Base-by-base conservation (phyloP, 495 filamentous ascomycete genomes). In the Penicillium ucsense region DNA sequence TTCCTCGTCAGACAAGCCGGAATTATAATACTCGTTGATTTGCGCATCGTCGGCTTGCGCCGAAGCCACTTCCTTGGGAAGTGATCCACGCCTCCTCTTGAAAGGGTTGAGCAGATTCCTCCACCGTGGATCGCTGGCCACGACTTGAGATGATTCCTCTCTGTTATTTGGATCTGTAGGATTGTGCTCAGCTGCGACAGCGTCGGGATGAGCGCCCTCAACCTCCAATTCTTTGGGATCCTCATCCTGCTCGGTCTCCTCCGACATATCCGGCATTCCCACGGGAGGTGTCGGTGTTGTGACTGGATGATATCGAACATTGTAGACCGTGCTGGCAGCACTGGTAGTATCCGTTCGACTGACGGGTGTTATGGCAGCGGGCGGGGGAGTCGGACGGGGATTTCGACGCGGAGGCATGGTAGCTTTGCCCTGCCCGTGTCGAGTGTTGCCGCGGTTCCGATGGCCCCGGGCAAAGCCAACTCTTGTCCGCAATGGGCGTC, bases 261-360 rank as follows among this genome's bases (percentile, higher is more conserved):
- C 65, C 29, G 64, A 59, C 65, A 67, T 68, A 45, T 67, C 55
- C 10, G 62, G 64, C 57, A 64, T 68, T 20, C 55, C 59, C 31
- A 72, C 64, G 0, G 79, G 70, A 5, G 73, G 72, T n/a, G 82
- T 81, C n/a, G 82, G 72, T 52, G 83, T 82, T 34, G 77, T 80
- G 39, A 83, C 74, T n/a, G 86, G 77, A 50, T 91, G 85, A 58
- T 94, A 89, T 40, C 83, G 81, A 42, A 95, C 77, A 47, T 84
- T 81, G 54, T 95, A 94, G 9, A 92, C 79, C 3, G 89, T 95
- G 63, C 87, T 92, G 38, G 82, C 78, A 10, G 81, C 80, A 62
- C 83, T 86, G 10, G 81, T 78, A 3, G 84, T 86, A 53, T 94
- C 86, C n/a, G 81, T 79, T 46, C 85, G 76, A 56, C 85, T 90